These are phyloP conservation scores for Dissophora ornata DNA, from an alignment of 192 early-diverging fungal species.

Conservation along the genomic window DNA sequence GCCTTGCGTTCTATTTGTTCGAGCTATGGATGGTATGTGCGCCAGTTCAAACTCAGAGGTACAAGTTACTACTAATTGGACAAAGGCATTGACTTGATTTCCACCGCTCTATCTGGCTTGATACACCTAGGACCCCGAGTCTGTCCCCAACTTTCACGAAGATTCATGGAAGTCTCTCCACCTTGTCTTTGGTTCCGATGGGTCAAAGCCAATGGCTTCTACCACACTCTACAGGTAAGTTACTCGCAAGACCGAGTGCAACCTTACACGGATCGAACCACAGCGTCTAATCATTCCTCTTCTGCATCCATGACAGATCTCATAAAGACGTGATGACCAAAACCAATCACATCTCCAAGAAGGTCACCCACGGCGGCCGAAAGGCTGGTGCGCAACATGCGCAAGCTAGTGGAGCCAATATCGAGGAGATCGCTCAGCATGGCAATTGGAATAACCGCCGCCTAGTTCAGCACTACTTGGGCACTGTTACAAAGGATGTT, in stretches of 20 bases:
- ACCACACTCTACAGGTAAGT: slow-evolving; percentile 5
- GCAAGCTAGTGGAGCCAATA: neutral
- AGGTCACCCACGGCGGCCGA: neutral
- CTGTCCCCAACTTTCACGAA: neutral
- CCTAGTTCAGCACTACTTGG: slow-evolving; percentile 3
- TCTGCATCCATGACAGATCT: too few relatives aligned
- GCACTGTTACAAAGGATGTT: neutral
- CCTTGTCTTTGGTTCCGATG: neutral
- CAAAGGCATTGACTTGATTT: neutral
- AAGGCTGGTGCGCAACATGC: neutral
- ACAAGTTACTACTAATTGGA: neutral
- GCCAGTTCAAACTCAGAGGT: neutral
- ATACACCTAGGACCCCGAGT: neutral
- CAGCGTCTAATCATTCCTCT: too few relatives aligned
- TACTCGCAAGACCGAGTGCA: neutral
- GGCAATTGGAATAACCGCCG: slow-evolving; percentile 2
- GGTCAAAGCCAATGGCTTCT: neutral
- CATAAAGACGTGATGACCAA: neutral
- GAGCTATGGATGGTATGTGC: slow-evolving; percentile 12
- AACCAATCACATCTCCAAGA: neutral
- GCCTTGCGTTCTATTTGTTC: slow-evolving; percentile 15
- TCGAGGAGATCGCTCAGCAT: slow-evolving; percentile 1
- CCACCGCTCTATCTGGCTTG: too few relatives aligned
- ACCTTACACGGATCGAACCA: too few relatives aligned
- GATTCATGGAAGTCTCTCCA: slow-evolving; percentile 1